Conservation (phyloP, 495 filamentous ascomycete species). For the Penicillium egyptiacum region DNA sequence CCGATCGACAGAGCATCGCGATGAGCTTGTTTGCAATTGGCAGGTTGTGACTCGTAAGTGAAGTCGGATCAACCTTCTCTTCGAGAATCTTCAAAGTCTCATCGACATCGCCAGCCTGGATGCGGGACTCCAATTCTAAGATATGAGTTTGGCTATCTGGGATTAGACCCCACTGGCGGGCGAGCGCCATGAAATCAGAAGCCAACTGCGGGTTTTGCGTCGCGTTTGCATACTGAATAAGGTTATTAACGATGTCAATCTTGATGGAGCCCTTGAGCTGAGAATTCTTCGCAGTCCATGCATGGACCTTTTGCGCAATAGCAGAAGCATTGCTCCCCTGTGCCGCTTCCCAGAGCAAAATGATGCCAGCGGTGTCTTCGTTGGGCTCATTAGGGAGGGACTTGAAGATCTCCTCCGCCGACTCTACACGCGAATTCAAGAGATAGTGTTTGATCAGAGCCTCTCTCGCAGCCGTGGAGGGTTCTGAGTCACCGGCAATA, state of each 20-base stretch:
- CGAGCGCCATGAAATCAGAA: conserved; percentile 67
- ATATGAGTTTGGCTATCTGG: conserved; percentile 66
- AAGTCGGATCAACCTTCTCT: conserved; percentile 54
- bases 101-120: conserved; percentile 66
- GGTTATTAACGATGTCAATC: conserved; percentile 68
- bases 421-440: conserved; percentile 58
- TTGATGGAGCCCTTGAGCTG: conserved; percentile 50
- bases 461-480: conserved; percentile 47
- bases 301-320: conserved; percentile 64
- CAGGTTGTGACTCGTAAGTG: conserved; percentile 55
- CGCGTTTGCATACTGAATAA: conserved; percentile 74
- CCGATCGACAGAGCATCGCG: conserved; percentile 60
- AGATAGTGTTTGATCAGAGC: conserved; percentile 57
- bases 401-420: conserved; percentile 63
- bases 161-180: conserved; percentile 58
- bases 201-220: conserved; percentile 67
- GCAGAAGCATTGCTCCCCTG: conserved; percentile 68
- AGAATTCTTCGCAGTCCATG: conserved; percentile 42
- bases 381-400: conserved; percentile 51
- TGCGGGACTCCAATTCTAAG: conserved; percentile 71
- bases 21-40: conserved; percentile 73
- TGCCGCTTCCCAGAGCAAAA: conserved; percentile 74
- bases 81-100: conserved; percentile 64
- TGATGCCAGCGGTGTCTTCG: conserved; percentile 62
- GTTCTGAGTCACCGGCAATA: conserved; percentile 39